phyloP scores from a whole-genome alignment of 2,329 filamentous ascomycete species.

The Didymella glomerata region DNA sequence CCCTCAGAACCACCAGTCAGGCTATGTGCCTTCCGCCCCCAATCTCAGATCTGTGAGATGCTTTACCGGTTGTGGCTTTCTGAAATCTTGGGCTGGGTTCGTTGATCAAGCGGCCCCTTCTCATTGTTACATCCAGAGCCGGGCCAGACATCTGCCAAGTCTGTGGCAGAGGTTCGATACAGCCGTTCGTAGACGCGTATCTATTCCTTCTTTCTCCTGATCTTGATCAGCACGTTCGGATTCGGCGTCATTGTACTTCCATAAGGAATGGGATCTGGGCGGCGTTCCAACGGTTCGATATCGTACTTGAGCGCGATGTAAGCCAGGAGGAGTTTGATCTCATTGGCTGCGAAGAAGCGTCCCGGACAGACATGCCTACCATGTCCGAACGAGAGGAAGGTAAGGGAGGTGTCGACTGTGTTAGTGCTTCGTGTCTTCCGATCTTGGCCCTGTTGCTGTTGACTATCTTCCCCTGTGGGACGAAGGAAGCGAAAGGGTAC shows the following conservation, averaged over 20 bases:
- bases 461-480: neutral
- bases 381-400: neutral
- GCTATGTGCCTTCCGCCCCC: no score
- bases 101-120: no score
- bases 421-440: neutral
- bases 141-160: no score
- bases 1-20: no score
- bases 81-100: no score
- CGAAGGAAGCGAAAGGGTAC: neutral
- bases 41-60: no score
- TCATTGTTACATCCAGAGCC: no score
- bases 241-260: constrained; percentile 3
- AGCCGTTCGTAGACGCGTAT: no score
- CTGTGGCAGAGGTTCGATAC: no score
- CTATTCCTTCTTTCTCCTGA: neutral
- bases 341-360: constrained; percentile 3
- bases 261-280: neutral
- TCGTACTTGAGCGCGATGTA: constrained; percentile 6
- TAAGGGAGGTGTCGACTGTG: neutral
- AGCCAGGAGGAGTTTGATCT: constrained; percentile 5
- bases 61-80: no score
- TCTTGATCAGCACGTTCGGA: neutral
- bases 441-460: neutral
- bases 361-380: neutral
- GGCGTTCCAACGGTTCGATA: neutral